phyloP scores from a whole-genome alignment of 306 rosid species.

The Cucurbita moschata region DNA sequence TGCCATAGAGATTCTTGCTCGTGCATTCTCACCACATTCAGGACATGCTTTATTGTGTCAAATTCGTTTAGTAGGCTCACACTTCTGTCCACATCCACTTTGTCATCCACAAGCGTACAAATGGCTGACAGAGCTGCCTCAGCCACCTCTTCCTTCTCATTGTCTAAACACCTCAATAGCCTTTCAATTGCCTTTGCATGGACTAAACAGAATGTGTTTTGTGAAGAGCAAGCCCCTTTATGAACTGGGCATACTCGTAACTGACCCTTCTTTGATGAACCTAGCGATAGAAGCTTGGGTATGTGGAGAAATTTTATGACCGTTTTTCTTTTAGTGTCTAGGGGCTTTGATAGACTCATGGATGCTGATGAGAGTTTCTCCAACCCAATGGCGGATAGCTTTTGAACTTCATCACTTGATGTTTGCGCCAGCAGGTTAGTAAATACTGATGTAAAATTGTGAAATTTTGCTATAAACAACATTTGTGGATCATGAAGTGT shows the following conservation, averaged over 20 bases:
- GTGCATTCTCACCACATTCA: constrained; percentile 21
- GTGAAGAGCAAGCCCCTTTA: constrained; percentile 29
- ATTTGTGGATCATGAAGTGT: constrained; percentile 27
- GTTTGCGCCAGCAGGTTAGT: constrained; percentile 20
- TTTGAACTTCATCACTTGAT: constrained; percentile 30
- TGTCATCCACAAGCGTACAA: constrained; percentile 31
- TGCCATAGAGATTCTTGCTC: constrained; percentile 23
- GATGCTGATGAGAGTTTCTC: constrained; percentile 35
- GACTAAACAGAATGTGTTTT: constrained; percentile 28
- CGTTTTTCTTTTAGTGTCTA: constrained; percentile 11
- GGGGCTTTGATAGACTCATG: constrained; percentile 21
- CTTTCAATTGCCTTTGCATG: constrained; percentile 27
- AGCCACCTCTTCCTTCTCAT: constrained; percentile 26
- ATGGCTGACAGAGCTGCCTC: constrained; percentile 35
- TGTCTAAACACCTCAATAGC: constrained; percentile 20
- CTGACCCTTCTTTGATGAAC: constrained; percentile 16
- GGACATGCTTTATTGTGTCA: constrained; percentile 15
- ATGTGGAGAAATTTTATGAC: constrained; percentile 8
- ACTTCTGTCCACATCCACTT: constrained; percentile 27
- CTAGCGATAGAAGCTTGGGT: constrained; percentile 14
- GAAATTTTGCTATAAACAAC: constrained; percentile 20
- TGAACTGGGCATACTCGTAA: constrained; percentile 25
- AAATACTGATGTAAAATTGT: constrained; percentile 23
- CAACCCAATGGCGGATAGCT: constrained; percentile 33
- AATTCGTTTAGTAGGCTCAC: constrained; percentile 18